Evolutionary conservation across 345 rosid genomes (phyloP), one percentile per base, ranked within the genome.

Genomic region (Corchorus olitorius): DNA sequence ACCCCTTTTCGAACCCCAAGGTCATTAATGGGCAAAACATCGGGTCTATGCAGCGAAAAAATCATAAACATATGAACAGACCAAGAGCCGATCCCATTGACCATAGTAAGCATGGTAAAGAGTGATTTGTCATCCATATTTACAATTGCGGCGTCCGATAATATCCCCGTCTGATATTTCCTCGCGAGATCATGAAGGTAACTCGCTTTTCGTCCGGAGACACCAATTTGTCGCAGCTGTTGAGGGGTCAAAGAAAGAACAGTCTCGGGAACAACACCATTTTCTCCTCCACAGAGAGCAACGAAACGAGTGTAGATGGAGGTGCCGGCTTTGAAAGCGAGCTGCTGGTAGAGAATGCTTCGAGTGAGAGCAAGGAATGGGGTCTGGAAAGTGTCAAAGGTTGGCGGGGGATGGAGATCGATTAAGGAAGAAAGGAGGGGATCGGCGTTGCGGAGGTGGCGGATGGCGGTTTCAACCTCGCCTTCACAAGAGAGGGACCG

Each of bases 61-160:
- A 96, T 96, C 99, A 94, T 94, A 72, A 96, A 94, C 97, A 96
- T 94, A 68, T 96, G 97, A 68, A 96, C 99, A 2, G 98, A 96
- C 98, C 99, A 96, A 5, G 99, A 92, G 4, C 99, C 99, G 37
- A 96, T 96, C 60, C 98, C 99, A 65, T 94, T 94, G 46, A 96
- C 99, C 98, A 96, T 96, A 0, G 99, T 96, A 48, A 96, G 87
- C 99, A 96, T 96, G 9, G 97, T 92, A 66, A 92, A 96, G 15
- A 96, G 88, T 50, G 99, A 96, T 66, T 90, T 96, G 76, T 96
- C 99, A 73, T 96, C 98, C 98, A 96, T 92, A 77, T 84, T 86
- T 76, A 96, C 88, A 55, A 94, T 92, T 12, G 94, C 80, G 4
- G 91, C 43, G 76, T 96, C 99, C 0, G 98, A 96, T 68, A 96